Evolutionary conservation across 768 basidiomycete species (phyloP).

Genomic region (Macrolepiota albuminosa): DNA sequence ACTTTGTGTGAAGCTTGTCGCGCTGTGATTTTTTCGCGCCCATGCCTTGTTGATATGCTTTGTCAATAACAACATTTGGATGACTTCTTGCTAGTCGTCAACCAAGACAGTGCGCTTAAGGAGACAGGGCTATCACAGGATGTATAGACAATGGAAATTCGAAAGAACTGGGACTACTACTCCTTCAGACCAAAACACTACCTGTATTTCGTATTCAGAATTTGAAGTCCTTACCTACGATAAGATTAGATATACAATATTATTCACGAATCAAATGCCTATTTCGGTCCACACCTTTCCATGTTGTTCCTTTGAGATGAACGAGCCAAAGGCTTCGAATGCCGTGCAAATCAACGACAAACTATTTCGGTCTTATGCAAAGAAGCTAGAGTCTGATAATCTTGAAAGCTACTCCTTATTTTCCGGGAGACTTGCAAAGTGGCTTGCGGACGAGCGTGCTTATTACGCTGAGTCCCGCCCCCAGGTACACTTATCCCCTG

Average conservation of each 20-base stretch:
- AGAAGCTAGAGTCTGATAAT: slow-evolving; percentile 27
- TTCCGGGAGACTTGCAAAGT: slow-evolving; percentile 35
- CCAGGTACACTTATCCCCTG: slow-evolving; percentile 29
- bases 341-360: slow-evolving; percentile 30
- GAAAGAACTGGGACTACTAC: not conserved
- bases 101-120: not conserved
- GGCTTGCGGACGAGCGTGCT: slow-evolving; percentile 43
- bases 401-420: slow-evolving; percentile 17
- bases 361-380: slow-evolving; percentile 30
- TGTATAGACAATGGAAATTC: not conserved
- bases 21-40: not conserved
- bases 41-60: not conserved
- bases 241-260: slow-evolving; percentile 7
- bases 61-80: not conserved
- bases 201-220: too few species aligned
- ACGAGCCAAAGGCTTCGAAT: slow-evolving; percentile 8
- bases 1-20: slow-evolving; percentile 1
- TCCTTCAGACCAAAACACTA: not conserved
- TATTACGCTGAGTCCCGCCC: slow-evolving; percentile 48
- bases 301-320: slow-evolving; percentile 7
- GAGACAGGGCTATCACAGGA: not conserved
- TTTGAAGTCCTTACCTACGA: not conserved
- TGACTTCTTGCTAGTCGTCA: not conserved
- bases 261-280: not conserved
- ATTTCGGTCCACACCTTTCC: not conserved